These are phyloP conservation scores for Rhynchosporium agropyri DNA, from an alignment of 2,329 filamentous ascomycete genomes.

Conservation along the genomic window DNA sequence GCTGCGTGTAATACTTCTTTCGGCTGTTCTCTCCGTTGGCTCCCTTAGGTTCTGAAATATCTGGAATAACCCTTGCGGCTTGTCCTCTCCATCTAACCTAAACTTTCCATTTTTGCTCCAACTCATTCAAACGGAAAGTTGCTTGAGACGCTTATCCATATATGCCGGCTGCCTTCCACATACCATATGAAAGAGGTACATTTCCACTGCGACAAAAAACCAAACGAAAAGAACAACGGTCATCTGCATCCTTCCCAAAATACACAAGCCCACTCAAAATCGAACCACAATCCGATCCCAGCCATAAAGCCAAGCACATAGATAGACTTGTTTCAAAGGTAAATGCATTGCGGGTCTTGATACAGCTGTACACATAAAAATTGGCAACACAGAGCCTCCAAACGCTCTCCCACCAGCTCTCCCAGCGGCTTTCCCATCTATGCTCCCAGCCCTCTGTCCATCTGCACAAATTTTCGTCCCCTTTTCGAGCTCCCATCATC, in stretches of 20 bases:
- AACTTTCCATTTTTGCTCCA: neutral
- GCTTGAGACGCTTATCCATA: neutral
- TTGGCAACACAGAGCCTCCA: slow-evolving; percentile 34
- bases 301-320: neutral
- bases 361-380: slow-evolving; percentile 43
- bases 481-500: slow-evolving; percentile 26
- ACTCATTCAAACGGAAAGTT: neutral
- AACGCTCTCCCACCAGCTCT: slow-evolving; percentile 22
- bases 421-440: slow-evolving; percentile 23
- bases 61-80: too few species aligned
- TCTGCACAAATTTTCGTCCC: slow-evolving; percentile 31
- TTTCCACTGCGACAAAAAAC: neutral
- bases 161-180: neutral
- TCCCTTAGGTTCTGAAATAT: too few species aligned
- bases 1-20: too few species aligned
- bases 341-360: slow-evolving; percentile 41
- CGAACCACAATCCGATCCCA: neutral
- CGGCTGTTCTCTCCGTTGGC: too few species aligned
- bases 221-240: neutral
- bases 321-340: slow-evolving; percentile 26
- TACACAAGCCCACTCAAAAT: neutral
- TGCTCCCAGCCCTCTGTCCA: slow-evolving; percentile 28
- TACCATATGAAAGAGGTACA: neutral
- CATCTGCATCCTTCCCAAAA: neutral
- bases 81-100: too few species aligned